Conservation (phyloP, 805 yeast genomes). For the Candida silvatica region DNA sequence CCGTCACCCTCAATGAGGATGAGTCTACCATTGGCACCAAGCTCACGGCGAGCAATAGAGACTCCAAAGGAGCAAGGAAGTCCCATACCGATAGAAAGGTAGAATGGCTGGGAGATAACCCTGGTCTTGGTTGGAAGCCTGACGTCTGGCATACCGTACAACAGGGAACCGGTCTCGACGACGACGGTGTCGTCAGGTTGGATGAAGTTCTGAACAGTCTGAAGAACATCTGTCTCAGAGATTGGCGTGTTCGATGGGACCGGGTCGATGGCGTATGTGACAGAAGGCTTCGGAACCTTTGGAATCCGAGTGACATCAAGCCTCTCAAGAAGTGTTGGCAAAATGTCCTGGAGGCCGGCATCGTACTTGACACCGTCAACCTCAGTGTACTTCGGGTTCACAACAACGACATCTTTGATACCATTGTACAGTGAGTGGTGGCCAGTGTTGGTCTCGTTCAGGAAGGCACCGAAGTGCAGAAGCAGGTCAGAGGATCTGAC, state of each 20-base stretch:
- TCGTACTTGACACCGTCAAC: conserved; percentile 33
- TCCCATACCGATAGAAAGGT: conserved; percentile 83
- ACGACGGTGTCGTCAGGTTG: conserved; percentile 62
- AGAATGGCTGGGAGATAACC: conserved; percentile 61
- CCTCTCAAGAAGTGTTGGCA: conserved; percentile 31
- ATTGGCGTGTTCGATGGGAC: conserved; percentile 25
- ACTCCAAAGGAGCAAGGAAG: conserved; percentile 83
- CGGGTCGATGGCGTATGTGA: conserved; percentile 11
- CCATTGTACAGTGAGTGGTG: conserved; percentile 39
- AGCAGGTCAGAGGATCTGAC: conserved; percentile 57
- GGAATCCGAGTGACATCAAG: conserved; percentile 21
- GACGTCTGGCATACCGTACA: conserved; percentile 68
- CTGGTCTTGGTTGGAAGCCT: conserved; percentile 46
- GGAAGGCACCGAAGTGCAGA: conserved; percentile 59
- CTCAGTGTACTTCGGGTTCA: conserved; percentile 46
- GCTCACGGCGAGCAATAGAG: conserved; percentile 61
- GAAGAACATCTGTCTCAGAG: conserved; percentile 39
- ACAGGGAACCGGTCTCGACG: conserved; percentile 77
- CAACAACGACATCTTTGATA: conserved; percentile 33
- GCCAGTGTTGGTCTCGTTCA: conserved; percentile 65
- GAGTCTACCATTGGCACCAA: conserved; percentile 37
- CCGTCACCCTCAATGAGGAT: conserved; percentile 86
- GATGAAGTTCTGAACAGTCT: conserved; percentile 24
- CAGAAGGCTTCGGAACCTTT: conserved; percentile 7
- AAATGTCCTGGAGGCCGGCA: conserved; percentile 38